Evolutionary conservation across 805 yeast genomes (phyloP), one percentile per base, ranked within the genome.

Genomic region (Candida golubevii): DNA sequence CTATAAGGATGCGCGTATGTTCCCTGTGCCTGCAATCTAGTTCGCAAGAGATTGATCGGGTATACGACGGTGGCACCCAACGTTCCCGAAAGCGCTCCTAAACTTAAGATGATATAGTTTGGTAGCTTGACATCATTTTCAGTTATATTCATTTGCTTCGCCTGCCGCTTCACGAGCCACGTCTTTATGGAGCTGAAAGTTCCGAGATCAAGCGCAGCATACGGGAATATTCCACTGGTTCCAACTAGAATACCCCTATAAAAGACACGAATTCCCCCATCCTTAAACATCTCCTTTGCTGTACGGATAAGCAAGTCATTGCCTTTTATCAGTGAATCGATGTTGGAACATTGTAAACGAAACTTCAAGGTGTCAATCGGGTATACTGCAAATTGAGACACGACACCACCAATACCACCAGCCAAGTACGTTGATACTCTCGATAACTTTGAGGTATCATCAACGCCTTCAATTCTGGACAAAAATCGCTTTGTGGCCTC

Each of bases 1-100:
- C 76, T 75, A 58, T 85, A 83, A 12, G 98, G 98, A 63, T 93
- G 99, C 0, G 96, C 97, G 59, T 76, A 85, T 0, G 99, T 93
- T 1, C 98, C 98, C 62, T 93, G 99, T 1, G 99, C 97, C 66
- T 93, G 99, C 46, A 93, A 71, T 67, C 99, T 79, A 0, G 99
- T 93, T 67, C 99, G 76, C 42, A 93, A 66, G 45, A 93, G 71
- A 59, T 93, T 93, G 36, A 93, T 78, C 2, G 99, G 99, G 61
- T 93, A 93, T 10, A 93, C 99, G 27, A 85, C 79, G 1, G 97
- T 80, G 7, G 99, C 99, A 42, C 99, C 99, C 49, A 93, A 87
- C 1, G 96, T 78, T 26, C 99, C 99, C 29, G 96, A 85, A 41
- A 88, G 71, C 0, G 99, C 99, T 51, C 99, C 99, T 77, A 93